These are phyloP conservation scores for Dovyalis caffra DNA, from an alignment of 345 rosid genomes.

Conservation along the genomic window DNA sequence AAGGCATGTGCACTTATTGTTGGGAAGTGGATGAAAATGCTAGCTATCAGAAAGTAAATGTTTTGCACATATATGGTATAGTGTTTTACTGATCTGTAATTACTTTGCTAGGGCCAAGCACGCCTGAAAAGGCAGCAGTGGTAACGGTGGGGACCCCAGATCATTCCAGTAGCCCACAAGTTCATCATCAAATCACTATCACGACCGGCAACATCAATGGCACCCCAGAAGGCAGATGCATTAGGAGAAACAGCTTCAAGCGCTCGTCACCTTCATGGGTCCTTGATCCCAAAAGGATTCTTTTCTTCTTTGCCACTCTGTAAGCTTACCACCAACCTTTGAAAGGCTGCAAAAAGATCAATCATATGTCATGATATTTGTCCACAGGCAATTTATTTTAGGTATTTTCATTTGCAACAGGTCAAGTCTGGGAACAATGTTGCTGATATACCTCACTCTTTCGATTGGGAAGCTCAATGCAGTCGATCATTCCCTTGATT, in stretches of 20 bases:
- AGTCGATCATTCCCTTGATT: slow-evolving; percentile 40
- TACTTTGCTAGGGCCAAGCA: slow-evolving; percentile 40
- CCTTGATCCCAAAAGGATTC: slow-evolving; percentile 83
- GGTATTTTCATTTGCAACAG: slow-evolving; percentile 35
- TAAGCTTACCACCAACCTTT: slow-evolving; percentile 36
- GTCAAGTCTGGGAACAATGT: slow-evolving; percentile 90
- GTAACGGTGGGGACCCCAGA: slow-evolving; percentile 35
- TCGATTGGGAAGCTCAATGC: slow-evolving; percentile 42
- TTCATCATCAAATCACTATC: slow-evolving; percentile 80
- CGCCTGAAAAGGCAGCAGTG: slow-evolving; percentile 50
- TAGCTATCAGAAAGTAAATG: neutral
- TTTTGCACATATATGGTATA: neutral
- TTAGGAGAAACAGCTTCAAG: slow-evolving; percentile 70
- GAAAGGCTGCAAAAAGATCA: neutral
- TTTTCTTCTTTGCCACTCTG: slow-evolving; percentile 87
- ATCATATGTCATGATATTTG: neutral
- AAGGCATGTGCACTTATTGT: slow-evolving; percentile 15
- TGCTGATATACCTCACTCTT: slow-evolving; percentile 89
- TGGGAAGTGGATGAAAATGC: slow-evolving; percentile 13
- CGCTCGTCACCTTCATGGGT: slow-evolving; percentile 56
- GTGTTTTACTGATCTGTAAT: slow-evolving; percentile 16
- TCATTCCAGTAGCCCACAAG: slow-evolving; percentile 35
- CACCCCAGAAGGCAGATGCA: slow-evolving; percentile 42
- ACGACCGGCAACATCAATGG: slow-evolving; percentile 41
- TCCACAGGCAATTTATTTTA: neutral